A percentile compares a stretch with the other conserved stretches of the same genome.
These are phyloP conservation scores for Chlamydomonas reinhardtii DNA, from an alignment of 163 green algal species.

Conservation along the genomic window DNA sequence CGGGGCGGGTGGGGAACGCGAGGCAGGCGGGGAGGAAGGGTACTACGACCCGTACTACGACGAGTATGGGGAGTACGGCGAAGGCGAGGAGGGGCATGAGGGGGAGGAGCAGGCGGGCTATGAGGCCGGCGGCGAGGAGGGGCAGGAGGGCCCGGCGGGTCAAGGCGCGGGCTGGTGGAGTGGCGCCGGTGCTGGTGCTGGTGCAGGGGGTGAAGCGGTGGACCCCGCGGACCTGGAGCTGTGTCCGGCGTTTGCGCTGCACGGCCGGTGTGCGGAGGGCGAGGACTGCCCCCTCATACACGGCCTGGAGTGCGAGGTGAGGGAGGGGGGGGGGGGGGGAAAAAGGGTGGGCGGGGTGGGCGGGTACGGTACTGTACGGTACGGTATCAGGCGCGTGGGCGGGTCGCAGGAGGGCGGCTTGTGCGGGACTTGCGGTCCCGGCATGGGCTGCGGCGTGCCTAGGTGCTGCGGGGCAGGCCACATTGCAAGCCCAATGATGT, in stretches of 20 bases:
- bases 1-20: too few relatives aligned
- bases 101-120: background rate
- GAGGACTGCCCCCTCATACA: constrained; percentile 73
- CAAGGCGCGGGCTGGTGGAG: background rate
- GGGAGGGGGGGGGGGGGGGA: background rate
- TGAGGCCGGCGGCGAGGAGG: background rate
- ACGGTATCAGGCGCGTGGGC: too few relatives aligned
- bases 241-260: constrained; percentile 67
- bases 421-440: too few relatives aligned
- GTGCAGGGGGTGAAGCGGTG: constrained; percentile 1
- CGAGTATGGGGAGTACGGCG: background rate
- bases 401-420: too few relatives aligned
- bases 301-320: constrained; percentile 75
- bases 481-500: too few relatives aligned
- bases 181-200: background rate
- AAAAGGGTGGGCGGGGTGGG: background rate
- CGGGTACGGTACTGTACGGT: too few relatives aligned
- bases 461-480: too few relatives aligned
- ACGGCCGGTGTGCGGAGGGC: constrained; percentile 65
- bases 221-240: constrained; percentile 66
- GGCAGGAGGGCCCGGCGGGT: background rate
- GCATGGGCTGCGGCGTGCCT: too few relatives aligned
- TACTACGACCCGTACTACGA: background rate
- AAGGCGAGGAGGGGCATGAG: background rate
- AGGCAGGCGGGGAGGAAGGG: background rate